phyloP scores from a whole-genome alignment of 225 moss, liverwort and hornwort genomes.

The Climacium dendroides region DNA sequence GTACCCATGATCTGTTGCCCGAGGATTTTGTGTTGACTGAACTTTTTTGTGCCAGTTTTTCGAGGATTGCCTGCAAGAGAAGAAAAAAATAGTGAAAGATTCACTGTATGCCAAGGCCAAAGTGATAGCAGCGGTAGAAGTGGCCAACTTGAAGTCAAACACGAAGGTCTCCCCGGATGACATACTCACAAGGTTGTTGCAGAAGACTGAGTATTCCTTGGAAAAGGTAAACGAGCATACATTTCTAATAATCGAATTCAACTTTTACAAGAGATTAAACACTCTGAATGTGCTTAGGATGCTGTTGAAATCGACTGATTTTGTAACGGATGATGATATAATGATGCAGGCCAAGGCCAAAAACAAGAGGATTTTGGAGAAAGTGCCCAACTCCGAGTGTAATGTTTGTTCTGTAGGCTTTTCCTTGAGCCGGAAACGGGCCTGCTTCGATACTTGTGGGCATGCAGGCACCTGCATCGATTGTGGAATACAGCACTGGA shows the following conservation, averaged over 20 bases:
- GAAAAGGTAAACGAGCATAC: background rate
- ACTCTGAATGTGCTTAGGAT: background rate
- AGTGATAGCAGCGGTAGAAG: background rate
- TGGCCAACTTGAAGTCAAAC: background rate
- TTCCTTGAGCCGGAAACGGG: background rate
- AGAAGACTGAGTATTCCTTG: background rate
- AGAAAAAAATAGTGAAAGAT: background rate
- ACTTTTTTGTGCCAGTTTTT: background rate
- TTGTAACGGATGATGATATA: background rate
- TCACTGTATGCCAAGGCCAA: background rate
- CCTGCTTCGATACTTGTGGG: background rate
- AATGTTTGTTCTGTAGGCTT: background rate
- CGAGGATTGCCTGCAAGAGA: background rate
- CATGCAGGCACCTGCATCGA: background rate
- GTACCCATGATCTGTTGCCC: background rate
- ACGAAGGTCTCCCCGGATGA: background rate
- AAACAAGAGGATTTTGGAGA: background rate
- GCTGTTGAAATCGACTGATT: background rate
- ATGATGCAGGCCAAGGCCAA: background rate
- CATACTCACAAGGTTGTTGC: background rate
- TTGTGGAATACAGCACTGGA: background rate
- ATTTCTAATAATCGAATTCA: background rate
- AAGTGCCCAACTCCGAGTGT: background rate
- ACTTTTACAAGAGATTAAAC: background rate
- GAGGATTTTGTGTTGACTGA: background rate